Evolutionary conservation across 78 protist genomes (phyloP), one percentile per base, ranked within the genome.

Genomic region (Neovahlkampfia damariscottae): DNA sequence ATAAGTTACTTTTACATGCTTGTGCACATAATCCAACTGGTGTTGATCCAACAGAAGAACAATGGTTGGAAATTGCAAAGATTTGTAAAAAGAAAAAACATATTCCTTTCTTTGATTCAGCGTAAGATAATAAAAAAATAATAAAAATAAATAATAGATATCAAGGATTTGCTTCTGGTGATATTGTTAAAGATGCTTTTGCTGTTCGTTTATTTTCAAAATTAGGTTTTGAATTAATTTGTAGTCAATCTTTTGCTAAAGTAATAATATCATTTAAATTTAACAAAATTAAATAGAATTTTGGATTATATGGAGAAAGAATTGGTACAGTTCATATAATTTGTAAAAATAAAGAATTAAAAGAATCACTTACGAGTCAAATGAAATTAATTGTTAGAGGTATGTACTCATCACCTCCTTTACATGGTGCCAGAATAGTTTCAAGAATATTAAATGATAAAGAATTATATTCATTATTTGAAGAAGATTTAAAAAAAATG

Each of bases 11-110:
- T 40, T 59, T 98, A 40, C 99, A 98, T 62, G 93, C 95, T 28
- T 92, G 97, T 82, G 97, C 99, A 3, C 99, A 98, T 84, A 98
- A 98, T 86, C 99, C 99, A 40, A 96, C 99, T 6, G 99, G 99
- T 67, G 92, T 87, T 31, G 99, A 98, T 87, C 98, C 96, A 58
- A 82, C 93, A 29, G 19, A 5, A 0, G 97, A 89, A 41, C 95
- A 98, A 83, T 97, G 99, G 98, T 62, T 69, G 66, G 66, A 59
- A 62, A 74, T 97, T 29, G 31, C 70, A 0, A 82, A 74, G 0
- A 32, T 81, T 29, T 0, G 73, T 79, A 10, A 74, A 69, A 35
- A 82, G 41, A 34, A 41, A 41, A 31, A 40, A 9, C 89, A 74
- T 38, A 8, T 84, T 40, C 81, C 86, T 34, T n/a, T 95, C 87